phyloP scores from a whole-genome alignment of 2,329 filamentous ascomycete genomes.

The Endocalyx cinctus region DNA sequence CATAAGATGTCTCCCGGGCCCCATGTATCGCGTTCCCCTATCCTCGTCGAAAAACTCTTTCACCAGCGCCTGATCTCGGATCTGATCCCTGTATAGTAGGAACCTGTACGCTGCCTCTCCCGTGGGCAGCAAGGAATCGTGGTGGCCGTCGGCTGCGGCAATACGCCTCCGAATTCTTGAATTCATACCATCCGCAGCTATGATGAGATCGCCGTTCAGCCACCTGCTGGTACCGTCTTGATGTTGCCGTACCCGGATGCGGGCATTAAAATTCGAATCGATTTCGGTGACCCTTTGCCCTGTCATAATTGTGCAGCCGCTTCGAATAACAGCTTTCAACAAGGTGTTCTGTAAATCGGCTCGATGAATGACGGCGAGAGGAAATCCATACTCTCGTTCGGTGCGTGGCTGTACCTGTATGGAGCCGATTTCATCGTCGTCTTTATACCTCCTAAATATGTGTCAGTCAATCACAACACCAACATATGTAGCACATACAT shows the following conservation, averaged over 20 bases:
- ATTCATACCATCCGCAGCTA: conserved; percentile 52
- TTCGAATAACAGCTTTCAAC: conserved; percentile 10
- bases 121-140: conserved; percentile 40
- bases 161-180: conserved; percentile 39
- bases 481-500: too few relatives aligned
- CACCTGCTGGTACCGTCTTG: conserved; percentile 7
- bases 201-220: conserved; percentile 43
- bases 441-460: conserved; percentile 15
- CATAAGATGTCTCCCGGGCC: conserved; percentile 63
- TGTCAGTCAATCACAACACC: too few relatives aligned
- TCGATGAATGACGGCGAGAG: conserved; percentile 20
- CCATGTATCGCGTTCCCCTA: conserved; percentile 59
- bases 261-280: conserved; percentile 19
- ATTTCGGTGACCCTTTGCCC: conserved; percentile 19
- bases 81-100: conserved; percentile 41
- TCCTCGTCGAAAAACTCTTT: conserved; percentile 52
- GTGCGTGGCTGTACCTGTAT: conserved; percentile 12
- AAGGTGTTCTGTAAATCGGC: conserved; percentile 21
- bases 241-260: conserved; percentile 13
- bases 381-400: conserved; percentile 17
- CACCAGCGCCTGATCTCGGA: conserved; percentile 45
- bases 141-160: conserved; percentile 28
- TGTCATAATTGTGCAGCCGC: conserved; percentile 16
- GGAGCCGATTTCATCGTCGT: conserved; percentile 18
- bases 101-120: conserved; percentile 52